Conservation (phyloP, 2,329 filamentous ascomycete genomes). For the Penicillium sp. region DNA sequence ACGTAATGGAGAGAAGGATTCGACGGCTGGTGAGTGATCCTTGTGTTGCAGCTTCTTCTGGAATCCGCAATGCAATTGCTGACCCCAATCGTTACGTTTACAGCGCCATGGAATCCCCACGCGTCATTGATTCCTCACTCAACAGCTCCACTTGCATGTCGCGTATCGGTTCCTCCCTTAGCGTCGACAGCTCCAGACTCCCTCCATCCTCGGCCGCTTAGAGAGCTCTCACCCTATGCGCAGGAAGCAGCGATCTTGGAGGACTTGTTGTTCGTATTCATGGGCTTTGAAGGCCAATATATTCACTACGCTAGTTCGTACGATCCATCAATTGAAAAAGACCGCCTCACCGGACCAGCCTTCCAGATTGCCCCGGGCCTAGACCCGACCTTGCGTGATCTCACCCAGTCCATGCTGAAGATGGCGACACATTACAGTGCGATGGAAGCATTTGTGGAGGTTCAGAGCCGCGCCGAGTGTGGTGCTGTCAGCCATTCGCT, state of each 20-base stretch:
- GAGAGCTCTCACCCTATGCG: constrained; percentile 68
- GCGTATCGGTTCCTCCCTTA: constrained; percentile 59
- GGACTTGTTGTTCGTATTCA: constrained; percentile 89
- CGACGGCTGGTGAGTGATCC: constrained; percentile 29
- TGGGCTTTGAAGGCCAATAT: constrained; percentile 98
- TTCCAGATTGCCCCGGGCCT: constrained; percentile 78
- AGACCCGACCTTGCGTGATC: constrained; percentile 84
- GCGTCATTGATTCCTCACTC: constrained; percentile 68
- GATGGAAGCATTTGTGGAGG: constrained; percentile 87
- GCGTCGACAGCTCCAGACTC: constrained; percentile 65
- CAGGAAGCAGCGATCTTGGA: constrained; percentile 87
- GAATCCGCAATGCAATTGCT: constrained; percentile 13
- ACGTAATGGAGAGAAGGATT: constrained; percentile 35
- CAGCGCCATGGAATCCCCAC: constrained; percentile 70
- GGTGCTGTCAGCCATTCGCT: constrained; percentile 93
- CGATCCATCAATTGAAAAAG: constrained; percentile 78
- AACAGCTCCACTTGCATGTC: constrained; percentile 67
- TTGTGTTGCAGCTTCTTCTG: neutral
- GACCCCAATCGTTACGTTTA: constrained; percentile 13
- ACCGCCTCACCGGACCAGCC: constrained; percentile 74
- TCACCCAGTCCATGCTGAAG: constrained; percentile 82
- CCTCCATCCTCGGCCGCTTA: constrained; percentile 64
- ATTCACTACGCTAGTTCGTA: constrained; percentile 81
- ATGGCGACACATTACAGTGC: constrained; percentile 93
- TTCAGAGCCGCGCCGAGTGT: constrained; percentile 88